These are phyloP conservation scores for Suaeda aralocaspica DNA, from an alignment of 148 eudicot genomes.

Conservation along the genomic window DNA sequence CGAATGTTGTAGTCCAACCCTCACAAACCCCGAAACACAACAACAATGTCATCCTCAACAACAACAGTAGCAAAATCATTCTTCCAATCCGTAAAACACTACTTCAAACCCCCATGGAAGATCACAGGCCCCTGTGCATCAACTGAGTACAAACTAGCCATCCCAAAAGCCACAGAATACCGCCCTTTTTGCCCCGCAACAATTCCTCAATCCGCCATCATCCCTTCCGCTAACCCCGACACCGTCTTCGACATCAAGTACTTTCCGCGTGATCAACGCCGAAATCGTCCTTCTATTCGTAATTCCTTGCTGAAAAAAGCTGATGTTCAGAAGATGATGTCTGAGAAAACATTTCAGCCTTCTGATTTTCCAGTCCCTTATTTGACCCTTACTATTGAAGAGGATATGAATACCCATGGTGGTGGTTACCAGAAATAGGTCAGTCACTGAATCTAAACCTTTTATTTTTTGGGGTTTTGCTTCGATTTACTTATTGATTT, in stretches of 20 bases:
- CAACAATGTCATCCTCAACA: slow-evolving; percentile 20
- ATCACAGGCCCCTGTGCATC: slow-evolving; percentile 65
- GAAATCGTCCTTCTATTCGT: slow-evolving; percentile 68
- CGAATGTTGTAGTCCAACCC: too few species aligned
- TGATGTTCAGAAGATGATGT: slow-evolving; percentile 61
- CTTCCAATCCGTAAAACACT: slow-evolving; percentile 39
- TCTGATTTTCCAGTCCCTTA: not conserved
- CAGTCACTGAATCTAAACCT: too few species aligned
- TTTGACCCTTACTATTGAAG: not conserved
- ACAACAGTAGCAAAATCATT: slow-evolving; percentile 40
- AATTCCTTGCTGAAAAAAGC: slow-evolving; percentile 63
- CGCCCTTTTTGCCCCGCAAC: slow-evolving; percentile 81
- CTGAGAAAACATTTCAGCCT: slow-evolving; percentile 40
- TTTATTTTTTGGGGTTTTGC: too few species aligned
- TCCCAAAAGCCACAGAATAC: slow-evolving; percentile 78
- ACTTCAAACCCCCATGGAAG: slow-evolving; percentile 78
- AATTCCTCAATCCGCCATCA: slow-evolving; percentile 45
- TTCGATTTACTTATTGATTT: too few species aligned
- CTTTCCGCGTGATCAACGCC: slow-evolving; percentile 73
- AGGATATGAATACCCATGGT: not conserved
- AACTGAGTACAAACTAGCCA: slow-evolving; percentile 60
- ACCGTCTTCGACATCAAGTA: slow-evolving; percentile 85
- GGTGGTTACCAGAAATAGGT: not conserved
- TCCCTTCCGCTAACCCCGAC: slow-evolving; percentile 66
- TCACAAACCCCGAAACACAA: too few species aligned